phyloP scores from a whole-genome alignment of 2,329 filamentous ascomycete genomes.

The Annulohypoxylon truncatum region DNA sequence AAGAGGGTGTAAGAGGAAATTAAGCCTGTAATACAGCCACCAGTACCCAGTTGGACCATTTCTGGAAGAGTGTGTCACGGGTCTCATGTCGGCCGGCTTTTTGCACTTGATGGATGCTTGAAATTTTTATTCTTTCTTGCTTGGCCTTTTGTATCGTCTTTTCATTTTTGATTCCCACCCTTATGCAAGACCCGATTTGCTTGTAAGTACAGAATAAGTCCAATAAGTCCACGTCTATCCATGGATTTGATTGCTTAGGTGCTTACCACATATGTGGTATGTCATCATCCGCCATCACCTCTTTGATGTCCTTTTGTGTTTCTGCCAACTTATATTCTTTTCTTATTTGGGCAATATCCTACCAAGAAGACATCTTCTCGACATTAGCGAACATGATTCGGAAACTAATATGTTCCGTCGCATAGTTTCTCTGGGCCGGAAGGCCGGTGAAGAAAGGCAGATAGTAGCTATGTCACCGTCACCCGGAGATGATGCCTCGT shows the following conservation, averaged over 20 bases:
- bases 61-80: slow-evolving; percentile 25
- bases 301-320: slow-evolving; percentile 1
- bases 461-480: slow-evolving; percentile 68
- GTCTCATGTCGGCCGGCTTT: slow-evolving; percentile 29
- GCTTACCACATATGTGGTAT: slow-evolving; percentile 16
- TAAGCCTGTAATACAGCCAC: slow-evolving; percentile 24
- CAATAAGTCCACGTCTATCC: slow-evolving; percentile 9
- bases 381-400: slow-evolving; percentile 14
- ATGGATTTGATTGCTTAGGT: slow-evolving; percentile 26
- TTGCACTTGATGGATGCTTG: slow-evolving; percentile 31
- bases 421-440: slow-evolving; percentile 58
- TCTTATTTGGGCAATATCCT: background rate
- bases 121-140: slow-evolving; percentile 14
- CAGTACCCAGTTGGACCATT: slow-evolving; percentile 11
- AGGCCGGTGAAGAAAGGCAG: slow-evolving; percentile 55
- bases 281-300: slow-evolving; percentile 30
- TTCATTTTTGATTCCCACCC: slow-evolving; percentile 36
- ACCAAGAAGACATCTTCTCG: slow-evolving; percentile 13
- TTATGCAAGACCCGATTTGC: slow-evolving; percentile 46
- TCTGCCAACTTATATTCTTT: background rate
- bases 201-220: slow-evolving; percentile 32
- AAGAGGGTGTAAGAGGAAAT: slow-evolving; percentile 32
- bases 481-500: slow-evolving; percentile 66
- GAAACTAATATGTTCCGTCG: slow-evolving; percentile 57
- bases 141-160: slow-evolving; percentile 32